A percentile compares a stretch with the other conserved stretches of the same genome.
Evolutionary conservation across 805 yeast genomes (phyloP).

Genomic region (Clavispora phyllophila): DNA sequence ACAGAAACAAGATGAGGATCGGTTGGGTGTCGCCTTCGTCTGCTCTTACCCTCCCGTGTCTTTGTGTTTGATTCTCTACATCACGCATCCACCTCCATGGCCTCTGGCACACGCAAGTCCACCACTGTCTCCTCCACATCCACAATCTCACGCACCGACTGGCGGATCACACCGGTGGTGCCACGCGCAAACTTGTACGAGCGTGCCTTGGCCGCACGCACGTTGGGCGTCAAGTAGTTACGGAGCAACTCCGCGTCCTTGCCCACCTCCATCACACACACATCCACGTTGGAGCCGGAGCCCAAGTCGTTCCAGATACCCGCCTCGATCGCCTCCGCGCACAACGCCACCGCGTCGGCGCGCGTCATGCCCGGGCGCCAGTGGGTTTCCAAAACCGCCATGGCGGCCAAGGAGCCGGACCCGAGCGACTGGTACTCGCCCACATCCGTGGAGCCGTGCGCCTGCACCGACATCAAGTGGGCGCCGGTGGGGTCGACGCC

Average conservation of each 20-base stretch:
- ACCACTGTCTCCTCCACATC: constrained; percentile 64
- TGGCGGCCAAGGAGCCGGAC: constrained; percentile 96
- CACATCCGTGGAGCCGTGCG: constrained; percentile 96
- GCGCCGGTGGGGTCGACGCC: constrained; percentile 97
- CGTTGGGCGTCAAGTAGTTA: constrained; percentile 88
- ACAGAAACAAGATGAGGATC: too few relatives aligned
- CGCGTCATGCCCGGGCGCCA: constrained; percentile 76
- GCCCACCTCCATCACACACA: constrained; percentile 94
- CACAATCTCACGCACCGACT: constrained; percentile 58
- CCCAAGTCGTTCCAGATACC: constrained; percentile 99
- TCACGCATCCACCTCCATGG: constrained; percentile 41
- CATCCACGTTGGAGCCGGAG: constrained; percentile 95
- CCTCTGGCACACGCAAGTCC: constrained; percentile 29
- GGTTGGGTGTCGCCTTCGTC: too few relatives aligned
- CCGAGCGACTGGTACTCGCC: constrained; percentile 92
- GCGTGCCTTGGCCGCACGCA: constrained; percentile 73
- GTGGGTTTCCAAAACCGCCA: constrained; percentile 90
- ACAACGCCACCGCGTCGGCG: constrained; percentile 88
- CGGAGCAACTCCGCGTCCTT: constrained; percentile 81
- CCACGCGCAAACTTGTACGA: constrained; percentile 87
- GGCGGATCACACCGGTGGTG: constrained; percentile 81
- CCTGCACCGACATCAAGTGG: constrained; percentile 87
- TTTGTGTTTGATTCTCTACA: too few relatives aligned
- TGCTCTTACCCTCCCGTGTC: too few relatives aligned
- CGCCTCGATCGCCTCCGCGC: constrained; percentile 90